Percentiles rank a stretch among this genome's conserved stretches.
Conservation (phyloP, 2,329 filamentous ascomycete species). For the Trichoderma sp. region DNA sequence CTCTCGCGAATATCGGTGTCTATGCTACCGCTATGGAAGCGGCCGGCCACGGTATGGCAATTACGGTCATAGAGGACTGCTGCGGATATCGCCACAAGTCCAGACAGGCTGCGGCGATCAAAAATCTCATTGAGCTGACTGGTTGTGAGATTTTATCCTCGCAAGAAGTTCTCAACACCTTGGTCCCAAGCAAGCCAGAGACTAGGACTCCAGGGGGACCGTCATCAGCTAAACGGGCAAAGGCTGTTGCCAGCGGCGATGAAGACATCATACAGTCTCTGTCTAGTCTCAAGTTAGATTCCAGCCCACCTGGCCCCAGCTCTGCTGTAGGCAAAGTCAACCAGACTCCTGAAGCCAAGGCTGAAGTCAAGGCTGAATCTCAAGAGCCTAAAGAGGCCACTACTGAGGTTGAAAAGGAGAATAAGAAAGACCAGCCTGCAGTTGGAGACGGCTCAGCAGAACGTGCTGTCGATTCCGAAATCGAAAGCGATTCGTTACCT, state of each 20-base stretch:
- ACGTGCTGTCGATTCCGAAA: not conserved
- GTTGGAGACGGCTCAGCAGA: slow-evolving; percentile 14
- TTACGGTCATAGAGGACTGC: slow-evolving; percentile 87
- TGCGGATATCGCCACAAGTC: slow-evolving; percentile 74
- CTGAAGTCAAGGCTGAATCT: not conserved
- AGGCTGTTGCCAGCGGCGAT: not conserved
- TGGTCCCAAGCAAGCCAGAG: slow-evolving; percentile 31
- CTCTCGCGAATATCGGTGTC: slow-evolving; percentile 83
- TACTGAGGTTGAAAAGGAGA: slow-evolving; percentile 21
- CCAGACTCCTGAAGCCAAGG: not conserved
- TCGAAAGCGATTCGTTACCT: not conserved
- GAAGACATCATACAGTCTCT: slow-evolving; percentile 41
- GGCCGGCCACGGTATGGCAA: slow-evolving; percentile 81
- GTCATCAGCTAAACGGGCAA: slow-evolving; percentile 2
- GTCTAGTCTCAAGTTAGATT: slow-evolving; percentile 39
- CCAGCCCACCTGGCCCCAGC: slow-evolving; percentile 35
- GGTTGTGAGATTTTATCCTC: slow-evolving; percentile 69
- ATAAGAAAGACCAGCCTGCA: slow-evolving; percentile 31
- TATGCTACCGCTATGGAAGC: slow-evolving; percentile 92
- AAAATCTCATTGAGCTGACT: slow-evolving; percentile 72
- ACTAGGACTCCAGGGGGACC: not conserved
- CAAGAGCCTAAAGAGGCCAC: slow-evolving; percentile 19
- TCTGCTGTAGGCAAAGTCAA: slow-evolving; percentile 1
- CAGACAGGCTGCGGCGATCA: slow-evolving; percentile 72
- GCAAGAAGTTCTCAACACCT: slow-evolving; percentile 56